These are phyloP conservation scores for Neonectria punicea DNA, from an alignment of 2,329 filamentous ascomycete genomes.

Conservation along the genomic window DNA sequence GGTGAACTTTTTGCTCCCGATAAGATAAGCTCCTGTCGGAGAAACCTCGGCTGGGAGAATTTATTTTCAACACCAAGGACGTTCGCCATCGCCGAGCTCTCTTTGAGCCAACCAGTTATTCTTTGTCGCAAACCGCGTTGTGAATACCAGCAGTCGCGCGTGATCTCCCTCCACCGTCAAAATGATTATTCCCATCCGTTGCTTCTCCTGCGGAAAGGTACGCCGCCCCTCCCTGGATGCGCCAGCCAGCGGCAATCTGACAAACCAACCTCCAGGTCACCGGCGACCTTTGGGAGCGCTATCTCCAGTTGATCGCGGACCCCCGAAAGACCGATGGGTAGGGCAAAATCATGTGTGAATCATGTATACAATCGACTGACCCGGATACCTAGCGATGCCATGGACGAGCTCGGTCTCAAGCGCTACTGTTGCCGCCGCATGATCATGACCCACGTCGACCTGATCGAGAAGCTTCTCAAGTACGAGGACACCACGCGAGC, in stretches of 20 bases:
- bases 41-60: constrained; percentile 45
- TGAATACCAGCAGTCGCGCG: constrained; percentile 22
- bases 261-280: constrained; percentile 75
- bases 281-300: constrained; percentile 97
- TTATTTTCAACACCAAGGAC: constrained; percentile 39
- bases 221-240: constrained; percentile 34
- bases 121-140: constrained; percentile 39
- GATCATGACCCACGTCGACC: constrained; percentile 99
- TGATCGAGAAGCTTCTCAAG: constrained; percentile 98
- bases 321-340: constrained; percentile 77
- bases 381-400: constrained; percentile 76
- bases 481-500: constrained; percentile 56
- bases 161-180: constrained; percentile 51
- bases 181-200: constrained; percentile 99
- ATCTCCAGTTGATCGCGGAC: constrained; percentile 87
- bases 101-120: constrained; percentile 28
- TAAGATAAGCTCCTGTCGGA: constrained; percentile 52
- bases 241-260: constrained; percentile 27
- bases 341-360: constrained; percentile 39
- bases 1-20: constrained; percentile 52
- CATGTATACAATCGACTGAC: constrained; percentile 38
- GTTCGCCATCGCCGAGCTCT: constrained; percentile 26
- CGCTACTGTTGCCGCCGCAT: constrained; percentile 99
- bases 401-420: constrained; percentile 93
- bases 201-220: constrained; percentile 99